Base-by-base conservation (phyloP, 352 stramenopile genomes). In the Blastocystis sp. region DNA sequence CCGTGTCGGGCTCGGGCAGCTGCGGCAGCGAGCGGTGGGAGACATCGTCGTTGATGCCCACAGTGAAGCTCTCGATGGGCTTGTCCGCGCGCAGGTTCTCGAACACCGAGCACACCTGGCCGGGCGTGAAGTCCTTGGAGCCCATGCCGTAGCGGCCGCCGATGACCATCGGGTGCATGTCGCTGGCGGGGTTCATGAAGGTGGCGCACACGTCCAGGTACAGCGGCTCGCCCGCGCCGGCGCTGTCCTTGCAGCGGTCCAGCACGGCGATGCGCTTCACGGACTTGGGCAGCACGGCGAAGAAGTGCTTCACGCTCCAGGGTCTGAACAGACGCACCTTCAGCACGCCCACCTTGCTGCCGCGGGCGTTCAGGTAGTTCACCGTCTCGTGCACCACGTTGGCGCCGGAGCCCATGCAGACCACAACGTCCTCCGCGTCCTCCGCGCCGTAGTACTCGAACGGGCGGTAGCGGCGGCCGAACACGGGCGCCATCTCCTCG, bases 121-220 rank as follows among this genome's bases (percentile, higher is more conserved):
- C 91, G 45, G 92, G 95, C 89, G 90, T 95, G 92, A 91, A 97
- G 92, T 90, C 95, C 91, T 89, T 93, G 80, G 77, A 93, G 82
- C 69, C 90, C 82, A 81, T 89, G 24, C 89, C 92, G 91, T 92
- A 95, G 92, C 89, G 92, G 89, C 91, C 95, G 93, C 94, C 94
- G 69, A 96, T 92, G 64, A 97, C 91, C 48, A 91, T 90, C 0
- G 92, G 92, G 17, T 90, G 87, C 1, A 92, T 74, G 79, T 92
- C 89, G 43, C 91, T 90, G 59, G 91, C 91, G 40, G 94, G 92
- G 66, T 91, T 93, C 90, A 95, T 92, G 89, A 97, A 94, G 52
- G 93, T 96, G 61, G 92, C 92, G n/a, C 95, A 92, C 57, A 97
- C 94, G 90, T 97, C 94, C 89, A 96, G 90, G 89, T 95, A 97